Percentiles rank a stretch among this genome's conserved stretches.
phyloP scores from a whole-genome alignment of 73 alveolate genomes.

The Symbiodinium pilosum region DNA sequence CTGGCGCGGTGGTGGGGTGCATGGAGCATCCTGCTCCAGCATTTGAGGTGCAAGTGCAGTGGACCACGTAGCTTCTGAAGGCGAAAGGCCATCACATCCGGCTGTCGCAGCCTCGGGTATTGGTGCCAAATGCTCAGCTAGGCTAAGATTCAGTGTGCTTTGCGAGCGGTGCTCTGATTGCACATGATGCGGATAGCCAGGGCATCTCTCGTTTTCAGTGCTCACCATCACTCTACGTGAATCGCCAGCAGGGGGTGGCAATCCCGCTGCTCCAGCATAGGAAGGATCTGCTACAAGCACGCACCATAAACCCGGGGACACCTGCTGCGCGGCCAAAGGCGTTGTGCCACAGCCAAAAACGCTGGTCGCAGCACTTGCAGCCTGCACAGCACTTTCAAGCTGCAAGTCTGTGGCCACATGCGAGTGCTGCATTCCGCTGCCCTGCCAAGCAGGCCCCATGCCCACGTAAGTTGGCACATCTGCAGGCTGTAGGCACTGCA shows the following conservation, averaged over 20 bases:
- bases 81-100: background rate
- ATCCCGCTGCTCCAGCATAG: background rate
- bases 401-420: background rate
- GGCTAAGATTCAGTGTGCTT: background rate
- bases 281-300: slow-evolving; percentile 28
- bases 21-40: background rate
- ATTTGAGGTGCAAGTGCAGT: background rate
- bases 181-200: background rate
- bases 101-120: slow-evolving; percentile 2
- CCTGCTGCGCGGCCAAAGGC: slow-evolving; percentile 45
- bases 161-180: background rate
- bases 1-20: slow-evolving; percentile 4
- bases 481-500: background rate
- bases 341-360: slow-evolving; percentile 12
- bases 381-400: slow-evolving; percentile 6
- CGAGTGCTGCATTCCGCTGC: background rate
- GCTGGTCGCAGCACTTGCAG: slow-evolving; percentile 6
- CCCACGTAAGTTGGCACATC: background rate
- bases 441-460: background rate
- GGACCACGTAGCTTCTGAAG: background rate
- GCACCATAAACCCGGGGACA: slow-evolving; percentile 29
- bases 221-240: too few relatives aligned
- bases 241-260: too few relatives aligned
- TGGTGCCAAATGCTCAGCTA: slow-evolving; percentile 27
- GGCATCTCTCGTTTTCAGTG: background rate